Evolutionary conservation across 352 stramenopile genomes (phyloP).

Genomic region (Phytophthora agathidicida): DNA sequence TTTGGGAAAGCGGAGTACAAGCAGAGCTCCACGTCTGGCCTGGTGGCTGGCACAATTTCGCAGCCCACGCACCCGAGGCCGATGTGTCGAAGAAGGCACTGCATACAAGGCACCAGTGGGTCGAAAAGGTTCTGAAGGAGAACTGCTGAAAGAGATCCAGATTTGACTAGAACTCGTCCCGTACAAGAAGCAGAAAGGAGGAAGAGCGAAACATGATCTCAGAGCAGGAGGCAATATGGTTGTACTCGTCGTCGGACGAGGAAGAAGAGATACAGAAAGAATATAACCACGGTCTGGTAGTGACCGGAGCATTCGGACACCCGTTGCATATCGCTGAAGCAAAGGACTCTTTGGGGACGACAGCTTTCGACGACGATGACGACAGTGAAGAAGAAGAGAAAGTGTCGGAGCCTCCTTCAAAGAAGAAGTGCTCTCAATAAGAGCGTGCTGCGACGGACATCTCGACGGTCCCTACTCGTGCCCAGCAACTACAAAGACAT

Average conservation of each 20-base stretch:
- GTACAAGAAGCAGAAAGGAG: not conserved
- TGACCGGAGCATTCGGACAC: not conserved
- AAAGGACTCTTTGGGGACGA: no score
- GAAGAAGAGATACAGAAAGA: not conserved
- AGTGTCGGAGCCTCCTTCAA: not conserved
- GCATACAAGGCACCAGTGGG: constrained; percentile 23
- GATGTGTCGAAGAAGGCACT: constrained; percentile 30
- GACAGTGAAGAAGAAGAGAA: constrained; percentile 10
- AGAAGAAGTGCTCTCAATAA: not conserved
- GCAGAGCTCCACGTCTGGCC: constrained; percentile 33
- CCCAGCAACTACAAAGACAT: not conserved
- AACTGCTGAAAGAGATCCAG: not conserved
- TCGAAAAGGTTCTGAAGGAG: constrained; percentile 20
- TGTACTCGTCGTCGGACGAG: constrained; percentile 9
- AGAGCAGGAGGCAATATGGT: not conserved
- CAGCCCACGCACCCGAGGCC: constrained; percentile 15
- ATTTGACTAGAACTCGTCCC: not conserved
- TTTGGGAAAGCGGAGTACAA: constrained; percentile 25
- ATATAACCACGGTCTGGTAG: not conserved
- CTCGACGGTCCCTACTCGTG: not conserved
- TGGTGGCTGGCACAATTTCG: constrained; percentile 33
- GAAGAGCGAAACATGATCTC: constrained; percentile 8
- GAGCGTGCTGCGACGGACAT: not conserved
- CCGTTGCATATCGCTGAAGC: not conserved
- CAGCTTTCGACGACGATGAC: not conserved